Evolutionary conservation across 2,329 filamentous ascomycete species (phyloP), one percentile per base, ranked within the genome.

Genomic region (Trichoderma atrobrunneum): DNA sequence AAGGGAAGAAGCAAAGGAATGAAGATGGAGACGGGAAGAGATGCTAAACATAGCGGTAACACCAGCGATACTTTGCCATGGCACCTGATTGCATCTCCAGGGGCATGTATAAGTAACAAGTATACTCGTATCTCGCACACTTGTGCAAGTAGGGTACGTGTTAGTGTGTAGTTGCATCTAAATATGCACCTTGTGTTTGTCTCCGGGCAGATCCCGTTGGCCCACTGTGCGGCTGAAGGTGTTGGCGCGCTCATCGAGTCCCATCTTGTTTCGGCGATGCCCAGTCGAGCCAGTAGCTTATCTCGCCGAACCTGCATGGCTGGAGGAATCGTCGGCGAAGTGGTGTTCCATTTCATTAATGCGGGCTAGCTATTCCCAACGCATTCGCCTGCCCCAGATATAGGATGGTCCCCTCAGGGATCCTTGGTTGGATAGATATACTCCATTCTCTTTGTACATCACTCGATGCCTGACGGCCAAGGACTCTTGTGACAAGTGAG

Each of bases 141-240:
- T 21, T 60, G 28, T 32, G 30, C 28, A 16, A 43, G 28, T 21
- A 30, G 60, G 60, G 24, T 18, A 34, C 34, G 21, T 43, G 34
- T 43, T 26, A 39, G 34, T 26, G 34, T n/a, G 34, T 43, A 60
- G 24, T 36, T 7, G n/a, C 11, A 54, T 26, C 30, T 21, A 48
- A 26, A 59, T n/a, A 43, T 59, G 69, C 48, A 59, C 10, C 56
- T 59, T 61, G 57, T 16, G 39, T 51, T 51, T 67, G 62, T 59
- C 60, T 64, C 62, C 70, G 62, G 62, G 54, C 70, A 72, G 62
- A 72, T 72, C 39, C 43, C 62, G 68, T 36, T 48, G 54, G 48
- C 26, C 68, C 34, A 64, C 43, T 48, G 66, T 69, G 66, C 66
- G 56, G 66, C 57, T 69, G 57, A 61, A 69, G 36, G 36, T 34